Conservation (phyloP, 305 asterid genomes). For the Striga hermonthica region DNA sequence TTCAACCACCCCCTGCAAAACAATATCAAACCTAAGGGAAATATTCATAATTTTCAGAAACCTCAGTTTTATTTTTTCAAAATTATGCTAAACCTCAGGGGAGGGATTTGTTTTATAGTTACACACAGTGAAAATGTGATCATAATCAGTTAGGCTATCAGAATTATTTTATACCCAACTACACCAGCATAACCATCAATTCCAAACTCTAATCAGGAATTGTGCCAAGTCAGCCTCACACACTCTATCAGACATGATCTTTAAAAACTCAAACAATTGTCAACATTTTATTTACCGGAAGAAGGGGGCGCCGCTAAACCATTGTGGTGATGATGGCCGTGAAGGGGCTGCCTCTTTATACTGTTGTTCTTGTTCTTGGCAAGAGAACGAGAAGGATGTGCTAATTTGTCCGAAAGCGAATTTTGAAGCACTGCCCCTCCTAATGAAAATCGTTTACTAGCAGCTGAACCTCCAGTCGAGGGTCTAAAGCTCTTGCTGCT, state of each 20-base stretch:
- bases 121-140: not conserved
- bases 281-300: conserved; percentile 43
- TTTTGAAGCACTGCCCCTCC: conserved; percentile 71
- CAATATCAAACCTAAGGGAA: not conserved
- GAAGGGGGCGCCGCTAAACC: conserved; percentile 23
- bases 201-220: no score
- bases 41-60: not conserved
- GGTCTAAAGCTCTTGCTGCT: conserved; percentile 51
- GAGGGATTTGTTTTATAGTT: not conserved
- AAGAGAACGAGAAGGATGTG: conserved; percentile 37
- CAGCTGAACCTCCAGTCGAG: conserved; percentile 47
- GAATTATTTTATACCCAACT: not conserved
- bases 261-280: no score
- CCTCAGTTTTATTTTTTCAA: not conserved
- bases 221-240: no score
- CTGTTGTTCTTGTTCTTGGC: conserved; percentile 33
- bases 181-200: not conserved
- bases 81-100: not conserved
- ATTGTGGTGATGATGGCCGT: conserved; percentile 18
- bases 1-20: not conserved
- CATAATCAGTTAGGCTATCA: not conserved
- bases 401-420: conserved; percentile 44
- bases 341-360: conserved; percentile 41
- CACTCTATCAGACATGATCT: no score
- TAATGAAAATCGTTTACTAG: conserved; percentile 54